Base-by-base conservation (phyloP, 2,329 filamentous ascomycete species). In the Diaporthe capsici region DNA sequence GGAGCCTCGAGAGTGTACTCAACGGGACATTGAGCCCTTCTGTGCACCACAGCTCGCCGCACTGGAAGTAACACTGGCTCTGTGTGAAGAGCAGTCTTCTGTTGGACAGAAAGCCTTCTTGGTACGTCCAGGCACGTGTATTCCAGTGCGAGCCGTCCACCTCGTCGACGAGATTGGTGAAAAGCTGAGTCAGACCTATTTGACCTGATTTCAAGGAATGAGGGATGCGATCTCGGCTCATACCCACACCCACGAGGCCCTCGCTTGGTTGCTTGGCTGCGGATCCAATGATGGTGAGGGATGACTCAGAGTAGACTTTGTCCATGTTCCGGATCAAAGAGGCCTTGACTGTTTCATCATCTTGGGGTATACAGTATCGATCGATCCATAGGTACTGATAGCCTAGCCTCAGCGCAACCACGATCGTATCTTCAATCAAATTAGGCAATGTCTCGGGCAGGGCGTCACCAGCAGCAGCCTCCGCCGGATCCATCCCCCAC, bases 51-150 rank as follows among this genome's bases (percentile, higher is more conserved):
- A 63, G 25, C 42, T 75, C 55, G 22, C 58, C 57, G 53, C 84
- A 86, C 53, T 86, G 82, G 80, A 83, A 85, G 72, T 84, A 85
- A 80, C 84, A 83, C 73, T 85, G 83, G 47, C 82, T 79, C n/a
- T 83, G 80, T 7, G 84, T 85, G 47, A 86, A 86, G 53, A 85
- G 80, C 10, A 86, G 81, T 3, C 84, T 80, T 17, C 84, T 81
- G 13, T 82, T 78, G 15, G 84, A 82, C 5, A 85, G 78, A 0
- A 85, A 77, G 2, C 81, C 83, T 76, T 86, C 84, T 71, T 86
- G 84, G 37, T 84, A 85, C 0, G 84, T 86, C 84, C 84, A 86
- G 10, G 82, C 84, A 28, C 84, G 79, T 0, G 81, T 80, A 17
- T 80, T 82, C 84, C 84, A 86, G 3, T 77, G 78, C 0, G 83